Evolutionary conservation across 179 eudicot species (phyloP), one percentile per base, ranked within the genome.

Genomic region (Heliamphora pulchella): DNA sequence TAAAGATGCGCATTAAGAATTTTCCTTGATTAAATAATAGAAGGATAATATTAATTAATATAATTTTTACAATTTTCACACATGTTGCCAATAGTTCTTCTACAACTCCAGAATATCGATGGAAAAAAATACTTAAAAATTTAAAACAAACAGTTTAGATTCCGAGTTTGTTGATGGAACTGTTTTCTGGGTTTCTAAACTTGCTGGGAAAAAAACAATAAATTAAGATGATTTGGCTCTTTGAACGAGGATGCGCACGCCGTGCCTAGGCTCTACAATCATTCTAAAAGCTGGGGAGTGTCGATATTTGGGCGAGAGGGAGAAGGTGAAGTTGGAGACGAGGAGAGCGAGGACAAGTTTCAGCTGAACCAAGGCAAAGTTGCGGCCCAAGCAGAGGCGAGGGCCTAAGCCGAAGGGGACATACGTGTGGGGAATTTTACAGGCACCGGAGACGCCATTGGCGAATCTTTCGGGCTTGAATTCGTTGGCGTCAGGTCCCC

Each of bases 391-490:
- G 74, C 94, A 92, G 6, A 85, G 62, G 65, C 97, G 80, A 41
- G 91, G 87, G 2, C 94, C 94, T 20, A 85, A 48, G 4, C 91
- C 91, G 0, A 89, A 89, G 0, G 94, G 97, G n/a, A 89, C 77
- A 54, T 87, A 92, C 55, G 87, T 88, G 55, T 89, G 90, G 0
- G 91, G 91, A 10, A 81, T 74, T 63, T 86, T 92, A 79, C 92
- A 91, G 1, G 97, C 92, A n/a, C 78, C 81, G 0, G 89, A 73
- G 15, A 87, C 79, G 5, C 94, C 97, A 39, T 86, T 81, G 0
- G 86, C 91, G 74, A 92, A 92, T 58, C 94, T 85, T 73, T 91
- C 88, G 0, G 94, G 97, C 5, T 85, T 85, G 84, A 92, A 91
- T 67, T 88, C 85, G 17, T 82, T 75, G 7, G 84, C 91, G 54